Conservation (phyloP, 2,329 filamentous ascomycete species). For the Aspergillus caelatus region DNA sequence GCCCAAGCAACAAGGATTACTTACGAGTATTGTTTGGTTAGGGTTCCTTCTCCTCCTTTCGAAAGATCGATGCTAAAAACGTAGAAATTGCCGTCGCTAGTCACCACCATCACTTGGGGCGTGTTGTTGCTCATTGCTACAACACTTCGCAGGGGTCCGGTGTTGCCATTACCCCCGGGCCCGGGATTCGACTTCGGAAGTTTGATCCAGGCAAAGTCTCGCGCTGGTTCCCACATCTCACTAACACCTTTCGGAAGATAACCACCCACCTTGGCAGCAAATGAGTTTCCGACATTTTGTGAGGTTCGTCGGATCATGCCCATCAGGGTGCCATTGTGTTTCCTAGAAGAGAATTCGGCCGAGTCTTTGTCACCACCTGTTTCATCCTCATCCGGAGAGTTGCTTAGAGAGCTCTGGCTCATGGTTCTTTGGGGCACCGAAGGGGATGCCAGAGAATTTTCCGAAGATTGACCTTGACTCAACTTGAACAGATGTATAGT, state of each 20-base stretch:
- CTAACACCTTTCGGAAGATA: slow-evolving; percentile 93
- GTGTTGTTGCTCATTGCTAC: slow-evolving; percentile 95
- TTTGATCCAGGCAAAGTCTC: slow-evolving; percentile 97
- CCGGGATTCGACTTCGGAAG: slow-evolving; percentile 67
- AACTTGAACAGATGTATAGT: slow-evolving; percentile 96
- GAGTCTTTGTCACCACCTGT: slow-evolving; percentile 30
- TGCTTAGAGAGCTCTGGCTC: slow-evolving; percentile 31
- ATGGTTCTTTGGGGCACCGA: slow-evolving; percentile 27
- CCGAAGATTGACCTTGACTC: slow-evolving; percentile 40
- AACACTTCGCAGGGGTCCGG: slow-evolving; percentile 77
- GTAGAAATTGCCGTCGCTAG: slow-evolving; percentile 91
- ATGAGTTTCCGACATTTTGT: slow-evolving; percentile 85
- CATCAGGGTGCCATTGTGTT: slow-evolving; percentile 75
- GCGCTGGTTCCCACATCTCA: slow-evolving; percentile 94
- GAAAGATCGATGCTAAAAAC: slow-evolving; percentile 96
- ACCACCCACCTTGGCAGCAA: slow-evolving; percentile 85
- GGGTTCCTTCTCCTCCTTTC: slow-evolving; percentile 85
- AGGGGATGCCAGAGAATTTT: slow-evolving; percentile 30
- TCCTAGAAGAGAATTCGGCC: slow-evolving; percentile 42
- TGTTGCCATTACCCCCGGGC: slow-evolving; percentile 38
- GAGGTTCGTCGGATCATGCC: slow-evolving; percentile 93
- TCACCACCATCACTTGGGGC: slow-evolving; percentile 97
- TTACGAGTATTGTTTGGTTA: slow-evolving; percentile 92
- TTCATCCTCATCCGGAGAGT: slow-evolving; percentile 36
- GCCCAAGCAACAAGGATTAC: slow-evolving; percentile 40